These are phyloP conservation scores for Picea engelmannii DNA, from an alignment of 83 land plant species.

Conservation along the genomic window DNA sequence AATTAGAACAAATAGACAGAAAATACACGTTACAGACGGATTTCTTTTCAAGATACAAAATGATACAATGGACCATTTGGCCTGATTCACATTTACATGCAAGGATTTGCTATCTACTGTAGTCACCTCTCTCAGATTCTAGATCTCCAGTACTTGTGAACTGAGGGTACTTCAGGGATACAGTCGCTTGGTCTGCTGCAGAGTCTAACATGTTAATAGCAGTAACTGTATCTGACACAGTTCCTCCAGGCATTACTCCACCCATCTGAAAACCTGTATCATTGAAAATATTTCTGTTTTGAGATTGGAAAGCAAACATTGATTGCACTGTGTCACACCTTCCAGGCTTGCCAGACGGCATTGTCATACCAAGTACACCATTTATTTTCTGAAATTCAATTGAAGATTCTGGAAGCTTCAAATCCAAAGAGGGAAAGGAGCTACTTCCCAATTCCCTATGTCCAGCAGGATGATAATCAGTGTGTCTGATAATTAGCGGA, in stretches of 20 bases:
- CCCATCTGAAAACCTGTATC: neutral
- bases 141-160: conserved; percentile 3
- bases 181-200: neutral
- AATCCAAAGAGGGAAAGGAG: neutral
- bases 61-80: conserved; percentile 8
- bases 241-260: neutral
- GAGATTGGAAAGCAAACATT: neutral
- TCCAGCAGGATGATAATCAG: conserved; percentile 6
- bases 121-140: conserved; percentile 1
- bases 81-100: neutral
- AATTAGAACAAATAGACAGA: neutral
- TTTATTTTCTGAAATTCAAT: neutral
- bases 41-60: neutral
- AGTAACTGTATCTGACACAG: conserved; percentile 3
- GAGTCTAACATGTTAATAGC: neutral
- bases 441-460: neutral
- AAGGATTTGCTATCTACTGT: neutral
- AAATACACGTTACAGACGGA: neutral
- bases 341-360: neutral
- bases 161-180: neutral
- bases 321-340: conserved; percentile 9
- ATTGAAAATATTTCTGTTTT: neutral
- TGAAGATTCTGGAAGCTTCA: neutral
- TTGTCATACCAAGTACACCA: neutral
- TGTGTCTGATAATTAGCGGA: neutral